These are phyloP conservation scores for Boletus reticuloceps DNA, from an alignment of 768 basidiomycete species.

Conservation along the genomic window DNA sequence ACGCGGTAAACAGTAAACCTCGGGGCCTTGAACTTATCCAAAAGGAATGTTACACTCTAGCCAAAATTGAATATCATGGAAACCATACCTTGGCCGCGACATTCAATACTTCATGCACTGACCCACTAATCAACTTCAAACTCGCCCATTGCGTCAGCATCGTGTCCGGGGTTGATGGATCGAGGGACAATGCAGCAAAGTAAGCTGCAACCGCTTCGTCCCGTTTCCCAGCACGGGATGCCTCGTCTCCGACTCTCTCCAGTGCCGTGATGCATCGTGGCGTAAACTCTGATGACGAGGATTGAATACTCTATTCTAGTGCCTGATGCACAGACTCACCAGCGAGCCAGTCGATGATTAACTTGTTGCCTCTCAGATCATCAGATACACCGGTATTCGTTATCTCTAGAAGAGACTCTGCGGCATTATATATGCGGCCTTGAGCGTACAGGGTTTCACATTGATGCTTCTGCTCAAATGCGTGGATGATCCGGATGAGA, in stretches of 20 bases:
- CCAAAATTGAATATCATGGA: too few species aligned
- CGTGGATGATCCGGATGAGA: neutral
- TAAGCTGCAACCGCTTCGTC: neutral
- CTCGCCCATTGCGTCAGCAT: conserved; percentile 1
- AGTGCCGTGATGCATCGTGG: neutral
- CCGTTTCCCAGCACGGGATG: neutral
- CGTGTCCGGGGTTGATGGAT: neutral
- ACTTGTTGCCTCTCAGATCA: neutral
- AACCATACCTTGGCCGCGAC: neutral
- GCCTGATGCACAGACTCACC: neutral
- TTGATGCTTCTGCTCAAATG: conserved; percentile 1
- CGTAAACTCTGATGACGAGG: neutral
- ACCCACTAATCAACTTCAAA: neutral
- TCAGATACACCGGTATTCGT: neutral
- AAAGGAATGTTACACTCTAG: too few species aligned
- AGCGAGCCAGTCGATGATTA: conserved; percentile 1
- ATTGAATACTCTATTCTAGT: neutral
- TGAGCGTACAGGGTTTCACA: conserved; percentile 3
- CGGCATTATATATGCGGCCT: neutral
- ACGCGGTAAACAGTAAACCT: neutral
- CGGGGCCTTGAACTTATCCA: neutral
- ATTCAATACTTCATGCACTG: neutral
- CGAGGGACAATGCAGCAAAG: neutral
- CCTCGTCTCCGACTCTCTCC: neutral
- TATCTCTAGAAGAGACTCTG: neutral